Evolutionary conservation across 345 rosid species (phyloP), one percentile per base, ranked within the genome.

Genomic region (Eucalyptus curtisii): DNA sequence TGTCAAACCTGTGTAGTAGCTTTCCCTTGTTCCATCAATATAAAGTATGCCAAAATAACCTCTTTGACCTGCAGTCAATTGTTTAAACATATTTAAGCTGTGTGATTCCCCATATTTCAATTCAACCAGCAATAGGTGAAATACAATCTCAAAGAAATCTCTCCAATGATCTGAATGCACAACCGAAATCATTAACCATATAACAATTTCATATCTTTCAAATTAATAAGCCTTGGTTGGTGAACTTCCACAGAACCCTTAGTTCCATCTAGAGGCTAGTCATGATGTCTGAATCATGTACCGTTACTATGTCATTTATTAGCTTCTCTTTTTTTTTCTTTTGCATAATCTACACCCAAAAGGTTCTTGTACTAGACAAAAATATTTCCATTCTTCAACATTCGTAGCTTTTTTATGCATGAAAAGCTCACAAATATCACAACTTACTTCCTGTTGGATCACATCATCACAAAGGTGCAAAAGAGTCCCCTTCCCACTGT

Each of bases 391-490:
- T 20, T 37, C 82, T 76, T 76, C 82, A 76, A 76, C 82, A 76
- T 76, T 37, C 27, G 1, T 76, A 76, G 42, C 82, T 76, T 37
- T 33, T 30, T 49, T 15, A 59, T 22, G 88, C n/a, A 33, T 49
- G 49, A 89, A 44, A 42, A 81, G 47, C 48, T 88, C 87, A 89
- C 22, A 53, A 68, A 86, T 53, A 57, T n/a, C 25, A 45, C 52
- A 68, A 93, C 96, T 90, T 92, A 98, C 99, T 95, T 98, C 99
- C 94, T 98, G 99, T 88, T 98, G 99, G 92, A 98, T 95, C 86
- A 97, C 99, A 87, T 98, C 99, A 88, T 98, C 99, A 50, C 99
- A 98, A 90, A 98, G 91, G 91, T 98, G 99, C 89, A 98, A 95
- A 80, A 98, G 96, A 31, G 99, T 98, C 80, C 99, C 99, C 93